phyloP scores from a whole-genome alignment of 23 red algal genomes.

The Gracilariopsis chorda region DNA sequence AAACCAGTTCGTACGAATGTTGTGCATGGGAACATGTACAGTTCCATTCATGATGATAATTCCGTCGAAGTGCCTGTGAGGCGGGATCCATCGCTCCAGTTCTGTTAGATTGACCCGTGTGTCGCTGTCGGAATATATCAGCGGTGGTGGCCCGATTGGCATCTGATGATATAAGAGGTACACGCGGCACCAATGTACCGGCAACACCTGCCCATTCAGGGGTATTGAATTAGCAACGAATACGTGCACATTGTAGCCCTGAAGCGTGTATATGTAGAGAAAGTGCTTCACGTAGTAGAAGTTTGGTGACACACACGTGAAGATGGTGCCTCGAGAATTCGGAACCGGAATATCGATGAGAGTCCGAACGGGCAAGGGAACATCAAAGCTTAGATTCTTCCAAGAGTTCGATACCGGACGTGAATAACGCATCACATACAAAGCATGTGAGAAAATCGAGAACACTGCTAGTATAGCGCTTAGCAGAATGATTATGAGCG shows the following conservation, averaged over 20 bases:
- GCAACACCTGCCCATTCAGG: background rate
- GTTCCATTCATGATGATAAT: conserved; percentile 38
- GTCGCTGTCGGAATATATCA: conserved; percentile 42
- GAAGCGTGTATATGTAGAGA: conserved; percentile 7
- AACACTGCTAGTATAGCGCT: too few relatives aligned
- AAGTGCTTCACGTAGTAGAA: conserved; percentile 46
- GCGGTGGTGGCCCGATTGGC: background rate
- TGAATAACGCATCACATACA: too few relatives aligned
- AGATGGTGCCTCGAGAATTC: conserved; percentile 21
- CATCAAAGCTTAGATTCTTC: too few relatives aligned
- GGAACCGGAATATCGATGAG: background rate
- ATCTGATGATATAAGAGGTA: background rate
- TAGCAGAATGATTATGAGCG: too few relatives aligned
- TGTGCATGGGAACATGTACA: background rate
- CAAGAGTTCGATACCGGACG: too few relatives aligned
- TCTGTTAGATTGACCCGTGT: conserved; percentile 33
- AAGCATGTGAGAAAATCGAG: too few relatives aligned
- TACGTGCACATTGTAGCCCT: conserved; percentile 10
- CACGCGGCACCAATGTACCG: conserved; percentile 46
- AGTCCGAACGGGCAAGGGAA: too few relatives aligned
- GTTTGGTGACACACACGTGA: conserved; percentile 19
- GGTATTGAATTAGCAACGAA: background rate
- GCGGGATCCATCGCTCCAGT: conserved; percentile 6
- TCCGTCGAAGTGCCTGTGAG: background rate
- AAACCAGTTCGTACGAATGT: conserved; percentile 51